Evolutionary conservation across 805 yeast species (phyloP), one percentile per base, ranked within the genome.

Genomic region (Barnettozyma salicaria): DNA sequence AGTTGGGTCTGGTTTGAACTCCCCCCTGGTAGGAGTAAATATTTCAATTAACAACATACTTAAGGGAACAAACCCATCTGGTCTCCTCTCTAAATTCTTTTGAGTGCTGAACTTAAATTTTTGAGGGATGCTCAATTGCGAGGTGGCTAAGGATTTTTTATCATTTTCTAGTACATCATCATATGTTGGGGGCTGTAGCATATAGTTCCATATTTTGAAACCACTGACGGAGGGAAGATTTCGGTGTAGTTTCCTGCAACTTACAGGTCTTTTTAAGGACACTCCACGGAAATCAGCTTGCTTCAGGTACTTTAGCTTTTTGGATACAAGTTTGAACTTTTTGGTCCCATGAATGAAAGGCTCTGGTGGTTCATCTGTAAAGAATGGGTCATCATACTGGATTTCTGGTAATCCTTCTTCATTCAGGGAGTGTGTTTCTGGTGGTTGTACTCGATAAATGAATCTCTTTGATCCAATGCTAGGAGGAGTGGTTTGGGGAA

Each of bases 331-430:
- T 1, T 59, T 61, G 43, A 78, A 76, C 45, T 71, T 74, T 42
- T 69, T 75, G 6, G 88, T 89, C 1, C 89, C 89, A 58, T 76
- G 79, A 1, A 73, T 58, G 37, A 80, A 71, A 0, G 90, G 79
- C 9, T 58, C 56, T 2, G 74, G 79, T 1, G 56, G 49, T 0
- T 63, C 47, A 12, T 70, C 66, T 19, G 78, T 70, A 47, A 76
- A 89, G 45, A 60, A 76, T 0, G 96, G 95, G 43, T 74, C 81
- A 1, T 48, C 40, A 51, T 81, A 80, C 11, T 76, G 68, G 11
- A 74, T 58, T 44, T 70, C 66, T 3, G 82, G 68, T 11, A 69
- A 47, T 0, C 78, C 79, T 19, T 53, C 45, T 1, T 55, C 55
- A 22, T 70, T 76, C 21, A 83, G 61, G 11, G 79, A 72, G 5